Evolutionary conservation across 371 early-diverging fungal genomes (phyloP).

Genomic region (Entomophthora muscae): DNA sequence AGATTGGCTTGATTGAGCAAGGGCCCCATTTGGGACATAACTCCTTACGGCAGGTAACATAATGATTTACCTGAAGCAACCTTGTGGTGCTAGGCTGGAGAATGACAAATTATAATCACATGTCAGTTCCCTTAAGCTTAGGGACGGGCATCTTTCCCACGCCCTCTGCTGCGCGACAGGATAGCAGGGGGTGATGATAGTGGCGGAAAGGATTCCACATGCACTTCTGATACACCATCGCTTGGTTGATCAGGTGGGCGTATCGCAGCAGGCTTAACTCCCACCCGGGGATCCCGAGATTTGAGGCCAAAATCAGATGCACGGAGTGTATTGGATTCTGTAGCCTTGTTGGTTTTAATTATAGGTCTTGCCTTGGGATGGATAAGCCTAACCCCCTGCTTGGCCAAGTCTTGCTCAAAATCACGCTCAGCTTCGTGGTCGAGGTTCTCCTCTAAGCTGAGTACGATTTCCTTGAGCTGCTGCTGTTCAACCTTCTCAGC

Average conservation of each 20-base stretch:
- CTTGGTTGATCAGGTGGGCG: not conserved
- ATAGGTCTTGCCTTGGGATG: not conserved
- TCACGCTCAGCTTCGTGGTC: slow-evolving; percentile 37
- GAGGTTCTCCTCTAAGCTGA: slow-evolving; percentile 76
- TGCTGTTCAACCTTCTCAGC: slow-evolving; percentile 74
- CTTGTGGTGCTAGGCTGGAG: no score
- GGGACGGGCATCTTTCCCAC: no score
- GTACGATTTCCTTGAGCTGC: slow-evolving; percentile 75
- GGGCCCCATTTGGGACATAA: no score
- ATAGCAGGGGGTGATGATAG: not conserved
- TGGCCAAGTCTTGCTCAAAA: slow-evolving; percentile 18
- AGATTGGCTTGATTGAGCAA: no score
- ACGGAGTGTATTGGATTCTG: not conserved
- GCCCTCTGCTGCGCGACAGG: no score
- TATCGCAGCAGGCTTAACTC: not conserved
- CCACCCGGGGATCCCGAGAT: not conserved
- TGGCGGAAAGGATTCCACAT: not conserved
- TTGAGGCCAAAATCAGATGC: not conserved
- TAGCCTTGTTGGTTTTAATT: not conserved
- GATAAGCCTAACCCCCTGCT: slow-evolving; percentile 18
- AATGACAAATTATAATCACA: no score
- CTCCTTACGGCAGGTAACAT: no score
- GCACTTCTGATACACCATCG: not conserved
- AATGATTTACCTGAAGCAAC: no score
- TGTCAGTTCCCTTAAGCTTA: no score